Evolutionary conservation across 1,139 yeast genomes (phyloP), one percentile per base, ranked within the genome.

Genomic region (Taphrina pruni): DNA sequence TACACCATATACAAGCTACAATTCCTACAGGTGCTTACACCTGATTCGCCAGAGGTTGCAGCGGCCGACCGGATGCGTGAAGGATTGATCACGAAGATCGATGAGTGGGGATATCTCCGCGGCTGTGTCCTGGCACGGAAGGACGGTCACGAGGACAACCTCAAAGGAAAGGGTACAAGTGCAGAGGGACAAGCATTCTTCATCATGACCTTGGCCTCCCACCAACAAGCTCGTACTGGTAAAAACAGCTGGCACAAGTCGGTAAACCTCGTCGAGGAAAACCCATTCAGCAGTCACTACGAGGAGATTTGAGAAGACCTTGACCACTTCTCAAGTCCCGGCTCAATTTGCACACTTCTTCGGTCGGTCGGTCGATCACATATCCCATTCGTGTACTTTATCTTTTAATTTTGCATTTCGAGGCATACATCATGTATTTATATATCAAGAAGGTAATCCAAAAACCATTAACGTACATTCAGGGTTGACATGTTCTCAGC

Each of bases 61-160:
- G 67, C 67, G 11, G 67, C 67, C 8, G 61, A 64, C 21, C 21
- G 55, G 36, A 64, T 64, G 67, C 35, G 55, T 11, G 21, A 41
- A 11, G 67, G 45, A 12, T 60, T 64, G 41, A 26, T 64, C n/a
- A n/a, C 45, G 26, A 45, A 26, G 14, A 50, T 64, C 41, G 67
- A 64, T 36, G 51, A 43, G 6, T 46, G 41, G 43, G 67, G 67
- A 32, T 57, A 64, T 21, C 55, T 64, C 14, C 52, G 67, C n/a
- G 67, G 67, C 38, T 64, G 67, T 55, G 67, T 64, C 14, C 61
- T 64, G 11, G 67, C 67, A 26, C 67, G 67, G 4, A 64, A 64
- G 55, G 61, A 64, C 35, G 67, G 67, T 46, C 43, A 43, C 43
- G 67, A 64, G 21, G 61, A 35, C 55, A 64, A 64, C 43, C 20